These are phyloP conservation scores for Metarhizium brunneum DNA, from an alignment of 2,329 filamentous ascomycete genomes.

Conservation along the genomic window DNA sequence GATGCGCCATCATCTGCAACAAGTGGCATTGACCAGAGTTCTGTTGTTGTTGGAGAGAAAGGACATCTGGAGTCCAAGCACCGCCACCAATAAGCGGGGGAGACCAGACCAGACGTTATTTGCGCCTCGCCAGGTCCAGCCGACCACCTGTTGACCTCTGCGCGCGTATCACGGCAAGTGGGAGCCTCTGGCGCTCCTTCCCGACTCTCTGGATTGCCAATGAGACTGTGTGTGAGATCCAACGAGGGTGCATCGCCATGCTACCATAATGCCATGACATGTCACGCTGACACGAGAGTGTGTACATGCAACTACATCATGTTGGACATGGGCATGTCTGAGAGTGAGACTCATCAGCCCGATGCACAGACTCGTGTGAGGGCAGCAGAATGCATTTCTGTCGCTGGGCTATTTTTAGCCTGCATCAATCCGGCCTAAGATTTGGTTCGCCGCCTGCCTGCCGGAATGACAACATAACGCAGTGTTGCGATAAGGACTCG, in stretches of 20 bases:
- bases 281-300: background rate
- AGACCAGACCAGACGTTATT: background rate
- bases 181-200: conserved; percentile 2
- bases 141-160: background rate
- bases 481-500: too few species aligned
- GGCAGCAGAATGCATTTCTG: background rate
- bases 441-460: background rate
- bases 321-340: too few species aligned
- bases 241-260: background rate
- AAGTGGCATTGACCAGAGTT: background rate
- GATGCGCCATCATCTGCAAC: background rate
- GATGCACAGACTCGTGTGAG: background rate
- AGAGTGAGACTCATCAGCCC: background rate
- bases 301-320: too few species aligned
- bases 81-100: too few species aligned
- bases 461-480: too few species aligned
- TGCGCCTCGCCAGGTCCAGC: background rate
- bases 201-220: conserved; percentile 3
- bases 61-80: background rate
- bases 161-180: background rate
- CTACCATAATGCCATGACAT: background rate
- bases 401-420: background rate
- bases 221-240: background rate
- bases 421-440: background rate
- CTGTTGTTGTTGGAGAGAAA: background rate